Evolutionary conservation across 2,329 filamentous ascomycete species (phyloP).

Genomic region (Fonsecaea pedrosoi): DNA sequence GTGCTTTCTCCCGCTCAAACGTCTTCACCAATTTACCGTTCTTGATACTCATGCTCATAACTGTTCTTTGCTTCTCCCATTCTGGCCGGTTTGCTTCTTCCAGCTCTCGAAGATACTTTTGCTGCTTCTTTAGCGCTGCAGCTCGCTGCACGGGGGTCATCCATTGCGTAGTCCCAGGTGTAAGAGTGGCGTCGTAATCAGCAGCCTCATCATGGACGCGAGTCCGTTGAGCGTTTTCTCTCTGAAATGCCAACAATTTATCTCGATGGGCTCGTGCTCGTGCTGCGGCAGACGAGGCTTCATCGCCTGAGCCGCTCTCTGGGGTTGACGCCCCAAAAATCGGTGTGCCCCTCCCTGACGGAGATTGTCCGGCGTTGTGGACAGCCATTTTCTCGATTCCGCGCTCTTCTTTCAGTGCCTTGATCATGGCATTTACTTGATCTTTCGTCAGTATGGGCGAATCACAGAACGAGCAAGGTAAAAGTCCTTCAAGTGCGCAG

Average conservation of each 20-base stretch:
- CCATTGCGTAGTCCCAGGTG: slow-evolving; percentile 74
- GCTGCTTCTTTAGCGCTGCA: slow-evolving; percentile 81
- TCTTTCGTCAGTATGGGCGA: slow-evolving; percentile 71
- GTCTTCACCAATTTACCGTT: slow-evolving; percentile 74
- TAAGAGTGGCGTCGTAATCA: slow-evolving; percentile 68
- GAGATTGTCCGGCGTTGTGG: slow-evolving; percentile 71
- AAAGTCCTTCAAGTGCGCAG: slow-evolving; percentile 90
- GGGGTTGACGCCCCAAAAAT: slow-evolving; percentile 44
- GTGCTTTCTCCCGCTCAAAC: slow-evolving; percentile 44
- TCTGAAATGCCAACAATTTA: slow-evolving; percentile 79
- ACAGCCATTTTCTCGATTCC: slow-evolving; percentile 84
- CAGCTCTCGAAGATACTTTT: slow-evolving; percentile 81
- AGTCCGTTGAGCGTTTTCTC: slow-evolving; percentile 82
- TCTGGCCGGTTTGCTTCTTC: slow-evolving; percentile 85
- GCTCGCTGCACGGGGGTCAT: slow-evolving; percentile 82
- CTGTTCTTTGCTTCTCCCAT: slow-evolving; percentile 84
- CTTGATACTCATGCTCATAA: slow-evolving; percentile 83
- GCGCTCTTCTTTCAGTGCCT: slow-evolving; percentile 80
- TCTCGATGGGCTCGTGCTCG: slow-evolving; percentile 73
- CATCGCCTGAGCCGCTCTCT: slow-evolving; percentile 41
- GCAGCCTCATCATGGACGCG: slow-evolving; percentile 86
- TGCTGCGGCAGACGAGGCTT: slow-evolving; percentile 42
- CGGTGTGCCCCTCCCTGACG: slow-evolving; percentile 45
- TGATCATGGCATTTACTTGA: slow-evolving; percentile 86
- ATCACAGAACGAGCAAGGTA: slow-evolving; percentile 91